phyloP scores from a whole-genome alignment of 306 rosid species.

The Medicago arabica region DNA sequence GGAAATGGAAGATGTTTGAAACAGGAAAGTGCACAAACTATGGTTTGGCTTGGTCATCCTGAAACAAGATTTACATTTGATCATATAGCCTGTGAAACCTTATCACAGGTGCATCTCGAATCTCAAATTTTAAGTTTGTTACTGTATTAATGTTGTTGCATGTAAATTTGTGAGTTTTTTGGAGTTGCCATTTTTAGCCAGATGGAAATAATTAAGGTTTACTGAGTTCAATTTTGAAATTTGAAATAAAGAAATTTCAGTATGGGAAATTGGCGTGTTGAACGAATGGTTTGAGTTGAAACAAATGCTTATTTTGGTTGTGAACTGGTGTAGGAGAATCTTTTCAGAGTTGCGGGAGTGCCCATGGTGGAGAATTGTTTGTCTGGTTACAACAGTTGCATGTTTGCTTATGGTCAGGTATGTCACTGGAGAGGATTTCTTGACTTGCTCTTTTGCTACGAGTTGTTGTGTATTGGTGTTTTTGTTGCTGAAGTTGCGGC shows the following conservation, averaged over 20 bases:
- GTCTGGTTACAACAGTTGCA: constrained; percentile 96
- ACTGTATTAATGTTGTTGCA: neutral
- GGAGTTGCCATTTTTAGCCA: constrained; percentile 5
- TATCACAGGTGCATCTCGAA: constrained; percentile 70
- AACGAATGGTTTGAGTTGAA: neutral
- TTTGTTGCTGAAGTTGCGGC: constrained; percentile 39
- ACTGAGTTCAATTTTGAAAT: neutral
- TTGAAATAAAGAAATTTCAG: neutral
- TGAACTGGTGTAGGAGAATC: constrained; percentile 68
- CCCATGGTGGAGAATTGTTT: constrained; percentile 98
- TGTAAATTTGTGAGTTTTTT: neutral
- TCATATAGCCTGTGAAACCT: constrained; percentile 81
- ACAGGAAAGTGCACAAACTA: constrained; percentile 77
- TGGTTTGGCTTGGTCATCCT: constrained; percentile 96
- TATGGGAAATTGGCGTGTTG: constrained; percentile 2
- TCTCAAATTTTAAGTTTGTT: neutral
- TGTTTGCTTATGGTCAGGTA: constrained; percentile 99
- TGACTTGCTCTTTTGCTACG: neutral
- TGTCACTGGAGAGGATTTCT: constrained; percentile 21
- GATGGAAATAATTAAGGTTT: neutral
- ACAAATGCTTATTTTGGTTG: constrained; percentile 21
- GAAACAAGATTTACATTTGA: constrained; percentile 93
- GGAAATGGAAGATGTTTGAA: constrained; percentile 79
- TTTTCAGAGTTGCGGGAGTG: constrained; percentile 86
- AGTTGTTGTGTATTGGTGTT: constrained; percentile 27